phyloP scores from a whole-genome alignment of 2,329 filamentous ascomycete species.

The Alternaria conjuncta region DNA sequence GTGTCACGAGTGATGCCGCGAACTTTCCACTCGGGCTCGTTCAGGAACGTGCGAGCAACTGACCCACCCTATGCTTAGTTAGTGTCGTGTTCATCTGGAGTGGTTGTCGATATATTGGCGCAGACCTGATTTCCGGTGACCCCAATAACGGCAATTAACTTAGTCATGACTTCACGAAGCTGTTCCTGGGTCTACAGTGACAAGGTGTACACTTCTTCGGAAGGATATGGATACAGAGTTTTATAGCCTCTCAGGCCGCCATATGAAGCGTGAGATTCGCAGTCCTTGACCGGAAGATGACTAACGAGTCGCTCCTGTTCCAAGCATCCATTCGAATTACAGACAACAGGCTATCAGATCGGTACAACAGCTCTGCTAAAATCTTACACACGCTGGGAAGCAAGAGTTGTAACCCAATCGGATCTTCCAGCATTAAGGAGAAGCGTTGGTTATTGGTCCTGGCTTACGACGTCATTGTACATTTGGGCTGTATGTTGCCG shows the following conservation, averaged over 20 bases:
- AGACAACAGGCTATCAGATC: background rate
- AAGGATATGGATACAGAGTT: background rate
- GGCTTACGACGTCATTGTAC: background rate
- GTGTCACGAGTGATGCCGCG: slow-evolving; percentile 55
- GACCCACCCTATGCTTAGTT: slow-evolving; percentile 9
- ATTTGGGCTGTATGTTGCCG: background rate
- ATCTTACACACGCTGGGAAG: background rate
- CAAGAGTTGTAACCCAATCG: background rate
- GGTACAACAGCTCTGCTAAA: background rate
- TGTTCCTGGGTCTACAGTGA: background rate
- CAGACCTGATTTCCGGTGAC: slow-evolving; percentile 27
- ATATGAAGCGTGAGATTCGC: background rate
- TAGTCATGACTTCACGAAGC: slow-evolving; percentile 8
- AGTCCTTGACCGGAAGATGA: background rate
- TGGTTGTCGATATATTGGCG: background rate
- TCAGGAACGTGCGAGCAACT: slow-evolving; percentile 32
- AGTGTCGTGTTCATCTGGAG: background rate
- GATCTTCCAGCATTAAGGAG: background rate
- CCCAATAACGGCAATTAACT: slow-evolving; percentile 25
- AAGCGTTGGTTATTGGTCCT: background rate
- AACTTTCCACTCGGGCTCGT: slow-evolving; percentile 31
- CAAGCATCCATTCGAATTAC: background rate
- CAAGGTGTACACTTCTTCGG: too few relatives aligned
- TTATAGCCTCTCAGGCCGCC: background rate
- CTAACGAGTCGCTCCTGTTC: too few relatives aligned